Evolutionary conservation across 495 filamentous ascomycete species (phyloP).

Genomic region (Neurospora tetrasperma): DNA sequence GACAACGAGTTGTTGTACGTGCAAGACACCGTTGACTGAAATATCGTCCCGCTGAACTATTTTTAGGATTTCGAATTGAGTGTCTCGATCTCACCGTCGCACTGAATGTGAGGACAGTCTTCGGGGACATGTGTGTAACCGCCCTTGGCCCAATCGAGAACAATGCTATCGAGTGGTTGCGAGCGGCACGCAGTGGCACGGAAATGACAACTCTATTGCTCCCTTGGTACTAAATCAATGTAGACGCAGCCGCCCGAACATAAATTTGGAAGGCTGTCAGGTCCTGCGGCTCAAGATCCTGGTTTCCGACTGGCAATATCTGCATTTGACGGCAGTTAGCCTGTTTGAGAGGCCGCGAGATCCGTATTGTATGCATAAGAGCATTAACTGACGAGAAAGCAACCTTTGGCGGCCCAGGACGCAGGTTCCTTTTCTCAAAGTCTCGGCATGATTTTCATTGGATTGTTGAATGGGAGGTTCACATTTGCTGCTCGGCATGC

Average conservation of each 20-base stretch:
- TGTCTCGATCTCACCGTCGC: conserved; percentile 1
- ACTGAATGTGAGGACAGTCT: neutral
- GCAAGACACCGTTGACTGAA: neutral
- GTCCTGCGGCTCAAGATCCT: conserved; percentile 5
- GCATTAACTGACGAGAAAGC: conserved; percentile 2
- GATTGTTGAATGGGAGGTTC: neutral
- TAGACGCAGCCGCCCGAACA: neutral
- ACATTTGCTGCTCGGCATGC: conserved; percentile 14
- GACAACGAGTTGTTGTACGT: neutral
- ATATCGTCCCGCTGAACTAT: conserved; percentile 1
- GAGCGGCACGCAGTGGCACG: conserved; percentile 14
- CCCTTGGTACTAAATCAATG: conserved; percentile 6
- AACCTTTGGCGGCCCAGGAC: conserved; percentile 5
- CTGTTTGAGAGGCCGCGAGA: conserved; percentile 8
- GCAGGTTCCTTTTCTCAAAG: neutral
- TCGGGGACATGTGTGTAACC: neutral
- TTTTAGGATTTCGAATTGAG: neutral
- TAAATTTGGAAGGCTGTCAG: neutral
- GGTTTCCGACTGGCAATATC: conserved; percentile 11
- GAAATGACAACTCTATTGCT: conserved; percentile 14
- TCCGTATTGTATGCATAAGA: neutral
- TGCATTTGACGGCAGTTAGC: conserved; percentile 18
- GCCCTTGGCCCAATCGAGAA: conserved; percentile 5
- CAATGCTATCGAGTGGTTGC: conserved; percentile 6
- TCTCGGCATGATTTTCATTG: conserved; percentile 9